Conservation (phyloP, 2,329 filamentous ascomycete genomes). For the Ophiostoma triangulosporum region DNA sequence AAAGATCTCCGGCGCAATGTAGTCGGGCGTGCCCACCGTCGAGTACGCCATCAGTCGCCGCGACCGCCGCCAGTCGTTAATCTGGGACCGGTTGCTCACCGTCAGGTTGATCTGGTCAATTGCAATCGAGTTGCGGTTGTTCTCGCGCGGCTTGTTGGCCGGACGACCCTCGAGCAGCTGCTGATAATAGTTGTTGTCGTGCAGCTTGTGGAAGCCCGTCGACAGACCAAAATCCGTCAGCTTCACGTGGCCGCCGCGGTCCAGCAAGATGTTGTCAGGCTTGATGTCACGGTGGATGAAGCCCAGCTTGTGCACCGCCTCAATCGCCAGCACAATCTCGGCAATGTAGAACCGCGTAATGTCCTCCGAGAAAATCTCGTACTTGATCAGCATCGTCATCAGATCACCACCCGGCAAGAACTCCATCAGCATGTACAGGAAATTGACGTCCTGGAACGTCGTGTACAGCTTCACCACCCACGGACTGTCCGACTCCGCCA, state of each 20-base stretch:
- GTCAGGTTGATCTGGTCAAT: slow-evolving; percentile 97
- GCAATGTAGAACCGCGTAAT: slow-evolving; percentile 99
- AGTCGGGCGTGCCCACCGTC: slow-evolving; percentile 94
- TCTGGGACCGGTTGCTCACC: slow-evolving; percentile 91
- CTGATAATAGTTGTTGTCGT: slow-evolving; percentile 96
- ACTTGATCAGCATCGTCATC: slow-evolving; percentile 99
- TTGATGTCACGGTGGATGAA: slow-evolving; percentile 99
- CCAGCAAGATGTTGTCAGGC: slow-evolving; percentile 93
- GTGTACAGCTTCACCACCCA: slow-evolving; percentile 99
- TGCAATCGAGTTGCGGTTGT: slow-evolving; percentile 81
- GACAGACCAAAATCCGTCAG: slow-evolving; percentile 96
- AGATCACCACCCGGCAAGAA: slow-evolving; percentile 95
- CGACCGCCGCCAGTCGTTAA: slow-evolving; percentile 97
- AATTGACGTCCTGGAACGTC: slow-evolving; percentile 92
- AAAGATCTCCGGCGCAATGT: slow-evolving; percentile 97
- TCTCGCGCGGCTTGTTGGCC: slow-evolving; percentile 47
- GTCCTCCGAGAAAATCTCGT: slow-evolving; percentile 97
- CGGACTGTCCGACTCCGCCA: slow-evolving; percentile 97
- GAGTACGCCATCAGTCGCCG: slow-evolving; percentile 94
- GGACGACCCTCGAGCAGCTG: slow-evolving; percentile 70
- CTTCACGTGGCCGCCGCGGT: slow-evolving; percentile 93
- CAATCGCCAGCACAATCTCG: slow-evolving; percentile 94
- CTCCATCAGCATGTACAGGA: slow-evolving; percentile 98
- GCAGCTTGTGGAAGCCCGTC: slow-evolving; percentile 93
- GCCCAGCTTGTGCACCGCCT: slow-evolving; percentile 92